Evolutionary conservation across 352 stramenopile genomes (phyloP), one percentile per base, ranked within the genome.

Genomic region (Phytophthora parvispora): DNA sequence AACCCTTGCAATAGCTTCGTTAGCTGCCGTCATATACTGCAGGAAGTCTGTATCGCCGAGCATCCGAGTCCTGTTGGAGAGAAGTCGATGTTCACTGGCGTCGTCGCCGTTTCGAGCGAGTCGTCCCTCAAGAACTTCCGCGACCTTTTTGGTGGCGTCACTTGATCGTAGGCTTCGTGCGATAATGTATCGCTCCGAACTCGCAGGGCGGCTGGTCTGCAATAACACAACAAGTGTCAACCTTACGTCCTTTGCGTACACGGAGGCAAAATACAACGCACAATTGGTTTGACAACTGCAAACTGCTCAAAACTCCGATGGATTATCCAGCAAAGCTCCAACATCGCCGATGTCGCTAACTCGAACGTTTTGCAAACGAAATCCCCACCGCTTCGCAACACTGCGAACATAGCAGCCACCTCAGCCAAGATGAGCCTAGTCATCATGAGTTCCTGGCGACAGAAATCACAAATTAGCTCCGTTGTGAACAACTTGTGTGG

Each of bases 301-400:
- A 96, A 59, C 43, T 80, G 69, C 2, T 72, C 68, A 60, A 96
- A 96, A 48, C 75, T 86, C 43, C 78, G 69, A 52, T 92, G 74
- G 18, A 96, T 40, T 3, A 94, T 28, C 81, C 83, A 93, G 16
- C 86, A 72, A 6, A 96, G 71, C 48, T 92, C 56, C 18, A 91
- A 50, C 80, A 92, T 93, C 7, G 81, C 38, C 10, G 77, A 68
- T 5, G 81, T 90, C 28, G 78, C 64, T 12, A 96, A 36, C 42
- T 96, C 88, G 52, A 96, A 96, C 18, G 88, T 92, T 73, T 96
- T 96, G 67, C 85, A 93, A 10, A 91, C 61, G 62, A 96, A 94
- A 49, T 81, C 79, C 10, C 88, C 88, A 29, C 72, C 67, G 0
- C 69, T 22, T 4, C 64, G 55, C 16, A 96, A 60, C 1, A 93